Percentiles rank a stretch among this genome's conserved stretches.
phyloP scores from a whole-genome alignment of 257 asterid species.

The Agastache rugosa region DNA sequence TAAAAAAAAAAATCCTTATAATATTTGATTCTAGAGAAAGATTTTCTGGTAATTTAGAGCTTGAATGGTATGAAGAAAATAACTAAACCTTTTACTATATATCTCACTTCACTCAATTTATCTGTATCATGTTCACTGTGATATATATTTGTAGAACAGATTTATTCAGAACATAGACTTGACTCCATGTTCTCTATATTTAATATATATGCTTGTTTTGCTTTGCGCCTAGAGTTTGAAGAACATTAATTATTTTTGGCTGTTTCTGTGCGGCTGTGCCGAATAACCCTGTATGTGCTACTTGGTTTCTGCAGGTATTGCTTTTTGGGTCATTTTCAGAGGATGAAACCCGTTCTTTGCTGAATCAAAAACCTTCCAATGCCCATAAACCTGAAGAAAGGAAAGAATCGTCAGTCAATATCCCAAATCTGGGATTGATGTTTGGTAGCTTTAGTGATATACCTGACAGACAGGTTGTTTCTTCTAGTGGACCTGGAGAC shows the following conservation, averaged over 20 bases:
- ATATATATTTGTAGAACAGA: background rate
- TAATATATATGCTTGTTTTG: background rate
- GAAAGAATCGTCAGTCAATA: slow-evolving; percentile 40
- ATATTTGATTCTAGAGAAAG: background rate
- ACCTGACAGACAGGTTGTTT: slow-evolving; percentile 38
- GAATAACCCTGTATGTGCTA: slow-evolving; percentile 23
- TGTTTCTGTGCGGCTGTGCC: background rate
- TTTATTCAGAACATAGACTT: background rate
- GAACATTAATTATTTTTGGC: background rate
- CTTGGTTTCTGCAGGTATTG: slow-evolving; percentile 52
- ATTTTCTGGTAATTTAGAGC: background rate
- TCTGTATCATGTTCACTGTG: background rate
- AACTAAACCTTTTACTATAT: slow-evolving; percentile 1
- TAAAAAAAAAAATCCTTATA: background rate
- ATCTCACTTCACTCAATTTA: slow-evolving; percentile 22
- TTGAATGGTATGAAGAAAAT: slow-evolving; percentile 4
- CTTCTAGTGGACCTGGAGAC: slow-evolving; percentile 38
- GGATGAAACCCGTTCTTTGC: slow-evolving; percentile 73
- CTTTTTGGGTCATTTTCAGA: slow-evolving; percentile 92
- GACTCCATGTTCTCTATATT: background rate
- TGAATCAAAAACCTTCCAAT: slow-evolving; percentile 43
- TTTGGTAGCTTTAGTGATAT: slow-evolving; percentile 57
- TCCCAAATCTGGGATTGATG: slow-evolving; percentile 46
- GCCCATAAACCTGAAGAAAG: slow-evolving; percentile 34
- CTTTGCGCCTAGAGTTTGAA: background rate